phyloP scores from a whole-genome alignment of 345 rosid species.

The Linum lewisii region DNA sequence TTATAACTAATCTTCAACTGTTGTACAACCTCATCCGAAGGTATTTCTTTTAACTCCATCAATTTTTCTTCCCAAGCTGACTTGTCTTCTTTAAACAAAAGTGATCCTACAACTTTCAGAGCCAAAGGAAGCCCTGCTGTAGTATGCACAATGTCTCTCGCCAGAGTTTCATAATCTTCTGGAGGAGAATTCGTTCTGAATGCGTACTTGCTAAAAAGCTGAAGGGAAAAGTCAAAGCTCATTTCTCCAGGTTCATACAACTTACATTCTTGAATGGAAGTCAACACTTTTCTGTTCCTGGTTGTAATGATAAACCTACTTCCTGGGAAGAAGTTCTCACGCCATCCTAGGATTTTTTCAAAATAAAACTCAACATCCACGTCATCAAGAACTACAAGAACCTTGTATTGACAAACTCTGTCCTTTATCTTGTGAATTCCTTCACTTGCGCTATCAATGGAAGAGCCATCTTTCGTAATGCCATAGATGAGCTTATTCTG shows the following conservation, averaged over 20 bases:
- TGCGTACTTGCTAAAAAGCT: conserved; percentile 15
- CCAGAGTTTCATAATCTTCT: background rate
- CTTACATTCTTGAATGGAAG: background rate
- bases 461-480: background rate
- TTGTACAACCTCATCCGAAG: background rate
- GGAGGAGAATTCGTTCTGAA: background rate
- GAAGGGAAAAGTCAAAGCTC: background rate
- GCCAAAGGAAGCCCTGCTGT: conserved; percentile 14
- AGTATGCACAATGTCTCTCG: background rate
- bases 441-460: background rate
- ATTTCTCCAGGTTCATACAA: background rate
- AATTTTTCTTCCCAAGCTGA: conserved; percentile 7
- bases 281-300: background rate
- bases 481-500: background rate
- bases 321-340: background rate
- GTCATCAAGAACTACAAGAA: background rate
- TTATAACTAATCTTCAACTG: conserved; percentile 11
- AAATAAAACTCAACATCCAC: background rate
- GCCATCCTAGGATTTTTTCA: background rate
- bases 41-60: background rate
- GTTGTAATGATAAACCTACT: background rate
- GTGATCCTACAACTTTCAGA: conserved; percentile 9
- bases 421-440: background rate
- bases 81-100: background rate
- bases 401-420: background rate